Base-by-base conservation (phyloP, 768 basidiomycete species). In the Trametes villosa region DNA sequence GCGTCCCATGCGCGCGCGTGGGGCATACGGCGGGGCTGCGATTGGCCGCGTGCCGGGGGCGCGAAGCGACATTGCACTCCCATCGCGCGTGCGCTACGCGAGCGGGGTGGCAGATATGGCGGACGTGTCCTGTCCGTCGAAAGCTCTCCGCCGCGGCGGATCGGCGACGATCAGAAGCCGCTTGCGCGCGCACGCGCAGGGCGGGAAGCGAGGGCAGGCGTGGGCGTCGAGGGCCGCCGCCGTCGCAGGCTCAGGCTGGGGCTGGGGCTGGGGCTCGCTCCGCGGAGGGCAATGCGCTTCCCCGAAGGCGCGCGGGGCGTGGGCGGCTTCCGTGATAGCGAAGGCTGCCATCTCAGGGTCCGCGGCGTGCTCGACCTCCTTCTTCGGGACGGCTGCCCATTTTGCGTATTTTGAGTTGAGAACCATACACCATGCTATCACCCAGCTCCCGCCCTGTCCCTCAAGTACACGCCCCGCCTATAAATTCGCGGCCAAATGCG, bases 241-340 rank as follows among this genome's bases (percentile, higher is more conserved):
- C 9, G 33, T 18, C 33, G 33, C 20, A 34, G 8, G 50, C 33
- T 11, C 4, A n/a, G 33, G 33, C 15, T 24, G 9, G n/a, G 9
- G 24, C 12, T 20, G 48, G 34, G 12, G 17, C 31, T 31, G 33
- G 8, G 33, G 58, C 52, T 47, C 34, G 52, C 38, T 50, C 53
- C 53, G 60, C 47, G 53, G 53, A 55, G 53, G 59, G 59, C 53
- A 41, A 49, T 42, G 53, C 30, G 49, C 30, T 38, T 49, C 44
- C 59, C 59, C 31, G 38, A 42, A 55, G 40, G 8, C 47, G 30
- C 27, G 52, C 15, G 24, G 46, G 42, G 48, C 46, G 29, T 44
- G 59, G 38, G 59, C 34, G 41, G 46, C 53, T 61, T 61, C 53
- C 53, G 60, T 56, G 60, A 61, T 61, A 51, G 60, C 60, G 60